Percentiles rank a stretch among this genome's conserved stretches.
phyloP scores from a whole-genome alignment of 768 basidiomycete species.

The Suillus occidentalis region DNA sequence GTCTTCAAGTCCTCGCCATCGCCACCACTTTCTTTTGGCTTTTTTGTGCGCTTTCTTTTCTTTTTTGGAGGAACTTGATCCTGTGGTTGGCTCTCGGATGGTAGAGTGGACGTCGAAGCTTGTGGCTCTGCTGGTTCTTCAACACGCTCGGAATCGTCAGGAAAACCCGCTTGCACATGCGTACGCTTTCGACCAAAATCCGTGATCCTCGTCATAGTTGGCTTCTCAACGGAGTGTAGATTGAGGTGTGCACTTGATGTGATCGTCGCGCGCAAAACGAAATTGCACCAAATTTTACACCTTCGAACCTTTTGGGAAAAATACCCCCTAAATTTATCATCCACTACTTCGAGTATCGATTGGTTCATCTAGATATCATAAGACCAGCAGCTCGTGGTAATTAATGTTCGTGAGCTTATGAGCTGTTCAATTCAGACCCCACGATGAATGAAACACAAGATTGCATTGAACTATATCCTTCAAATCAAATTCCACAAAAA shows the following conservation, averaged over 20 bases:
- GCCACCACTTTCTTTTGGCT: slow-evolving; percentile 31
- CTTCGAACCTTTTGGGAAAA: neutral
- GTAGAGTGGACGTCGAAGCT: neutral
- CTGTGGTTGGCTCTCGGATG: slow-evolving; percentile 9
- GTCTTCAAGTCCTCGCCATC: slow-evolving; percentile 17
- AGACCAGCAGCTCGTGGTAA: neutral
- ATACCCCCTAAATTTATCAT: neutral
- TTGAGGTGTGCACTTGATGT: neutral
- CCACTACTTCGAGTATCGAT: too few relatives aligned
- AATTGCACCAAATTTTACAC: neutral
- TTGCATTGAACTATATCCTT: neutral
- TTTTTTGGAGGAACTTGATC: slow-evolving; percentile 44
- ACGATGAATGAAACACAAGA: neutral
- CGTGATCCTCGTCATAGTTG: slow-evolving; percentile 69
- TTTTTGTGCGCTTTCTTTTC: slow-evolving; percentile 58
- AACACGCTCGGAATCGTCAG: slow-evolving; percentile 12
- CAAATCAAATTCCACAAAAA: neutral
- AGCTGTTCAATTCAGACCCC: neutral
- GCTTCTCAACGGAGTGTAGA: neutral
- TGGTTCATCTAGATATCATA: too few relatives aligned
- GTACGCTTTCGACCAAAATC: slow-evolving; percentile 74
- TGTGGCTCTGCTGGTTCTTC: slow-evolving; percentile 8
- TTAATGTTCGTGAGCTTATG: neutral
- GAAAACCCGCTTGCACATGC: slow-evolving; percentile 64
- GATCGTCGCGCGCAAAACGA: neutral